Evolutionary conservation across 495 filamentous ascomycete species (phyloP), one percentile per base, ranked within the genome.

Genomic region (Trichoderma reesei): DNA sequence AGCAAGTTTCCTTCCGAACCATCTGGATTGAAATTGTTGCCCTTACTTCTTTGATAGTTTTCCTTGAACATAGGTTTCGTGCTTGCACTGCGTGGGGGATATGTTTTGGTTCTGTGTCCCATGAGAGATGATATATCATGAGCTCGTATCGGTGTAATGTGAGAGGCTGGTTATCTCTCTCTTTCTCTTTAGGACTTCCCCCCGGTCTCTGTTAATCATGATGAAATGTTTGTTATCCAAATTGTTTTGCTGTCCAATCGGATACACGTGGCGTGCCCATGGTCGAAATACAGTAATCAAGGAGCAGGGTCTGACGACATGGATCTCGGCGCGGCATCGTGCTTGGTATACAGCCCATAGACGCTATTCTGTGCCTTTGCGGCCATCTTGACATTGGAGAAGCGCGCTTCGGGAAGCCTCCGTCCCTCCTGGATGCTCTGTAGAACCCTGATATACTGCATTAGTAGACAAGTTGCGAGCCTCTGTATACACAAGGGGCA

Each of bases 371-470:
- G 88, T 13, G 84, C 78, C 67, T 79, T 79, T 4, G 79, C 67
- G 54, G 83, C 85, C 56, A 90, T 68, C 68, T 82, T 82, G 68
- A 90, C 66, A 62, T 77, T 77, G 41, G 78, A 78, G 72, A 93
- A 97, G 66, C 80, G 76, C 3, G 84, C 78, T 72, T 97, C 93
- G 5, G 90, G 78, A 46, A 94, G 77, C 54, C 91, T 78, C 72
- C 83, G 90, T 10, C 86, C 88, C 0, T 81, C 85, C 65, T 86
- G 88, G 61, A 97, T 80, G 74, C 90, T 90, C 70, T 96, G 89
- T 39, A 93, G 71, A 3, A 85, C 85, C 87, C 87, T 89, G 11
- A 14, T 39, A n/a, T n/a, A n/a, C n/a, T n/a, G n/a, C n/a, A n/a
- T n/a, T n/a, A n/a, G n/a, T n/a, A n/a, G n/a, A n/a, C 8, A 59